A percentile compares a stretch with the other conserved stretches of the same genome.
Evolutionary conservation across 164 flowering plant species (phyloP).

Genomic region (Umbellularia californica): DNA sequence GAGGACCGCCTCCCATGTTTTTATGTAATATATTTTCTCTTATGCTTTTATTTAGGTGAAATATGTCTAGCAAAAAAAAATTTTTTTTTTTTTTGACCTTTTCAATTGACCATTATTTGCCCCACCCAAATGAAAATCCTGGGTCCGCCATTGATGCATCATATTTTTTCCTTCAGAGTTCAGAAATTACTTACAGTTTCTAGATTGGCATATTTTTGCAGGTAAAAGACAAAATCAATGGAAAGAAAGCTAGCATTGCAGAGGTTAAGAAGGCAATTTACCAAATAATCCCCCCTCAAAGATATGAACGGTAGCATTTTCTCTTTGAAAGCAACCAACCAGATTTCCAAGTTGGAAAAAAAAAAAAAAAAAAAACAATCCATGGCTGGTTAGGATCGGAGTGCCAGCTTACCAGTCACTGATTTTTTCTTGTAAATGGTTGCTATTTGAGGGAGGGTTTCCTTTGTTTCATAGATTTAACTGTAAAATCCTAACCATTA

Average conservation of each 20-base stretch:
- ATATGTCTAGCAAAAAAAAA: too few relatives aligned
- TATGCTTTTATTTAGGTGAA: too few relatives aligned
- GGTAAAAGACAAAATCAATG: conserved; percentile 68
- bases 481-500: background rate
- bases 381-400: background rate
- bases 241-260: conserved; percentile 66
- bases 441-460: background rate
- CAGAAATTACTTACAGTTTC: background rate
- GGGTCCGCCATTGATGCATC: too few relatives aligned
- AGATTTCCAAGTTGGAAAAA: background rate
- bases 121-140: too few relatives aligned
- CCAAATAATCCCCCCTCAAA: conserved; percentile 43
- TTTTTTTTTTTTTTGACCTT: too few relatives aligned
- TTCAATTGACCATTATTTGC: too few relatives aligned
- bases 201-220: conserved; percentile 14
- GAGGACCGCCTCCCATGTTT: too few relatives aligned
- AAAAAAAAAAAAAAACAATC: background rate
- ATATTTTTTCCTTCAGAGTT: background rate
- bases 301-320: background rate
- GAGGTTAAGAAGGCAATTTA: conserved; percentile 77
- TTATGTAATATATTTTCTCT: too few relatives aligned
- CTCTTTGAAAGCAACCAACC: background rate
- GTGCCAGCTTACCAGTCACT: background rate
- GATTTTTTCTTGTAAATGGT: background rate
- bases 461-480: background rate